Base-by-base conservation (phyloP, 139 green algal species). In the Desmodesmus armatus region DNA sequence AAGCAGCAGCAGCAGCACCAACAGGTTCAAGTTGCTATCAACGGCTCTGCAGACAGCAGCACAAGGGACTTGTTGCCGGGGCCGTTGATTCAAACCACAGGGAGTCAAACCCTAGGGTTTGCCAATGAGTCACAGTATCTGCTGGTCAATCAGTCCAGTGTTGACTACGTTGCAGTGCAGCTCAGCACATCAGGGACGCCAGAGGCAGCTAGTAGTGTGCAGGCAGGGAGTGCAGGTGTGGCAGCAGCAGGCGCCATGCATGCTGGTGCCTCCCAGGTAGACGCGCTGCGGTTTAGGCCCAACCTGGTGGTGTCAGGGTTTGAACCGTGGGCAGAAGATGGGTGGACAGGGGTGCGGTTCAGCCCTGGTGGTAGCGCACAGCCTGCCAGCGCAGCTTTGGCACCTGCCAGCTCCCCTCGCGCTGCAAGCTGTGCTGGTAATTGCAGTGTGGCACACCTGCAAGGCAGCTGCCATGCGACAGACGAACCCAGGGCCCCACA, bases 41-140 rank as follows among this genome's bases (percentile, higher is more conserved):
- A 31, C 44, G 58, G n/a, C 62, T 40, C 35, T 25, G 29, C 65
- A 60, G 66, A 37, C 31, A 83, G 78, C 15, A 83, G 23, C 31
- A 55, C 43, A 66, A 35, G 2, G 19, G 11, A n/a, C 13, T 67
- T 19, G 58, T 11, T 31, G 17, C 63, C 21, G 67, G 15, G 31
- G 19, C 37, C 13, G 58, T n/a, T 2, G 21, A 1, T 49, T 27
- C 7, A n/a, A 79, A 49, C 49, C 49, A 43, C 69, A 51, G 53
- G 37, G 9, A 49, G 31, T 29, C n/a, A 65, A 33, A 31, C 41
- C 19, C 51, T 93, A 2, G 88, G 91, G 29, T 98, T 98, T 90
- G 93, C 95, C 11, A 98, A 98, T 73, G 94, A 98, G 53, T 95
- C 88, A 13, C 94, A 97, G 85, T 93, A 95, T 53, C 87, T 97